Evolutionary conservation across 1,139 yeast species (phyloP).

Genomic region (Lodderomyces jiufengensis): DNA sequence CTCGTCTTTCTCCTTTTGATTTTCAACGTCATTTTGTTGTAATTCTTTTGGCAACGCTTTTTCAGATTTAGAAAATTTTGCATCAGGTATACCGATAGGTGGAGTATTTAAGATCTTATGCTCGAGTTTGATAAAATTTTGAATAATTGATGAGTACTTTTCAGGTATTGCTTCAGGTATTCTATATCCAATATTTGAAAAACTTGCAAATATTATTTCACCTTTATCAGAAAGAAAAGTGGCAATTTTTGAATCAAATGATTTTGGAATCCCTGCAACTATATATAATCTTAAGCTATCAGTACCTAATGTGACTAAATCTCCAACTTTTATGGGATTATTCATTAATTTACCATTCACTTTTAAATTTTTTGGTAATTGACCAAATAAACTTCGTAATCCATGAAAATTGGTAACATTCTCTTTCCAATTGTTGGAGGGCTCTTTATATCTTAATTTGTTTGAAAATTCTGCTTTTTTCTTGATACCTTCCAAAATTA

Average conservation of each 20-base stretch:
- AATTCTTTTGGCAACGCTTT: constrained; percentile 23
- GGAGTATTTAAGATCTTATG: constrained; percentile 30
- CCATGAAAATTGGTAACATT: constrained; percentile 1
- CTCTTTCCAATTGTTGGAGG: constrained; percentile 22
- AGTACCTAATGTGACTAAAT: constrained; percentile 32
- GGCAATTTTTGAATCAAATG: constrained; percentile 31
- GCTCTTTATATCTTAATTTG: constrained; percentile 17
- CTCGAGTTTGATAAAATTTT: constrained; percentile 30
- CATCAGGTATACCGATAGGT: constrained; percentile 41
- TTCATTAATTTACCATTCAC: constrained; percentile 24
- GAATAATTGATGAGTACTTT: constrained; percentile 17
- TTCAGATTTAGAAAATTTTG: constrained; percentile 24
- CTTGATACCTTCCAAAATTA: constrained; percentile 5
- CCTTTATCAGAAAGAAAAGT: constrained; percentile 58
- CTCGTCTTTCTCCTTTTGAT: not conserved
- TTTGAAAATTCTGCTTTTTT: constrained; percentile 3
- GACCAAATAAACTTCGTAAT: constrained; percentile 11
- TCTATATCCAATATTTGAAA: constrained; percentile 44
- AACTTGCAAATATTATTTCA: constrained; percentile 46
- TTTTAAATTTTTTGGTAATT: constrained; percentile 20
- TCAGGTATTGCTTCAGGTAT: constrained; percentile 53
- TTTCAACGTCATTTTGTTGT: constrained; percentile 4
- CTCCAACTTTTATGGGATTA: constrained; percentile 33
- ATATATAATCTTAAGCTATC: constrained; percentile 32
- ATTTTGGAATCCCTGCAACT: constrained; percentile 30